phyloP scores from a whole-genome alignment of 305 asterid genomes.

The Rubia occidens region DNA sequence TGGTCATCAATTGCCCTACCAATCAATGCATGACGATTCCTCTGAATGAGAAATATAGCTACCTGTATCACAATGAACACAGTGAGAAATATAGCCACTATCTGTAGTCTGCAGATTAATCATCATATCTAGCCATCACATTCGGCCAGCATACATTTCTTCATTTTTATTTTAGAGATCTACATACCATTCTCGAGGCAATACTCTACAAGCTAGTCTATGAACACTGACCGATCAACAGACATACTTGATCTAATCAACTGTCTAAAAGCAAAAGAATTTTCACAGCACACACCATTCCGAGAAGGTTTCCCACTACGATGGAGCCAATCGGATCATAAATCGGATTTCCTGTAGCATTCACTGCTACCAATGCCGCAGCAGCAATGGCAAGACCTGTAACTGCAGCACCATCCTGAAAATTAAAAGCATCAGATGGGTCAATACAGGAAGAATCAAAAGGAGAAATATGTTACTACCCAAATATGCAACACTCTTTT shows the following conservation, averaged over 20 bases:
- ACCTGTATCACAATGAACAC: constrained; percentile 45
- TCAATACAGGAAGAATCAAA: constrained; percentile 18
- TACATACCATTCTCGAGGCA: background rate
- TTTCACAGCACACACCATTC: constrained; percentile 57
- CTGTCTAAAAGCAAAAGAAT: constrained; percentile 1
- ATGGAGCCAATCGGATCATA: constrained; percentile 96
- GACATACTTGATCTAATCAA: background rate
- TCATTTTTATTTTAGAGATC: background rate
- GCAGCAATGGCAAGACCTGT: constrained; percentile 91
- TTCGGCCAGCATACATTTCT: background rate
- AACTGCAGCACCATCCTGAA: constrained; percentile 99
- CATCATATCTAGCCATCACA: background rate
- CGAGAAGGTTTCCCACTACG: constrained; percentile 88
- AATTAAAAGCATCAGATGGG: constrained; percentile 19
- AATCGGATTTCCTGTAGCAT: constrained; percentile 80
- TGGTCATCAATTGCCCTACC: constrained; percentile 93
- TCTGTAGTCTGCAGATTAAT: background rate
- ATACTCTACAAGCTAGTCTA: background rate
- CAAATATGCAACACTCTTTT: background rate
- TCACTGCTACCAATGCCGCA: constrained; percentile 92
- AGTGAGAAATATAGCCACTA: background rate
- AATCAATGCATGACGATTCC: constrained; percentile 96
- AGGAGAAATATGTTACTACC: background rate
- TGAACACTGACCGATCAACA: background rate
- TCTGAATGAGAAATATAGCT: constrained; percentile 90